phyloP scores from a whole-genome alignment of 257 asterid genomes.

The Fraxinus pennsylvanica region DNA sequence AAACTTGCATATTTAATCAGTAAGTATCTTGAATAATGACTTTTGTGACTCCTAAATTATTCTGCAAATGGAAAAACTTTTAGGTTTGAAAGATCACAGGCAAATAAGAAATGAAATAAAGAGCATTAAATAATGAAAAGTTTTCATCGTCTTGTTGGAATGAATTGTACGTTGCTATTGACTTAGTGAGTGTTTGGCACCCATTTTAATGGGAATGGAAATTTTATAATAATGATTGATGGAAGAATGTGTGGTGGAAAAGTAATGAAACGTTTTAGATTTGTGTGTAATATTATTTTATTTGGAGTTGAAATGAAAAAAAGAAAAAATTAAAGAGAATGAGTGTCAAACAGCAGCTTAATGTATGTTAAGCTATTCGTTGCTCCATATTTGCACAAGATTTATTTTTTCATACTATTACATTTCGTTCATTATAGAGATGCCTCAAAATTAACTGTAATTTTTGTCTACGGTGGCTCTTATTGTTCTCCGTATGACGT shows the following conservation, averaged over 20 bases:
- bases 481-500: not conserved
- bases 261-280: no score
- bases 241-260: no score
- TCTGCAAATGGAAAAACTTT: not conserved
- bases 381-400: not conserved
- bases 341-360: no score
- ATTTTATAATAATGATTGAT: no score
- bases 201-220: no score
- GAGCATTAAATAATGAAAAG: no score
- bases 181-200: not conserved
- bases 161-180: not conserved
- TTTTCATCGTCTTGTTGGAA: not conserved
- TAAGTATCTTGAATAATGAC: constrained; percentile 3
- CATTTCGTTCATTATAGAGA: not conserved
- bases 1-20: constrained; percentile 20
- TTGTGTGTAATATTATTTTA: no score
- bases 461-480: not conserved
- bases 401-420: no score
- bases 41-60: not conserved
- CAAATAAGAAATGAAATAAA: not conserved
- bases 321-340: no score
- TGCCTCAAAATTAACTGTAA: not conserved
- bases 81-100: not conserved
- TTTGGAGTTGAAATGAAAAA: no score
- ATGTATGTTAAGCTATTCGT: not conserved